Base-by-base conservation (phyloP, 2,329 filamentous ascomycete genomes). In the Aureobasidium musti region DNA sequence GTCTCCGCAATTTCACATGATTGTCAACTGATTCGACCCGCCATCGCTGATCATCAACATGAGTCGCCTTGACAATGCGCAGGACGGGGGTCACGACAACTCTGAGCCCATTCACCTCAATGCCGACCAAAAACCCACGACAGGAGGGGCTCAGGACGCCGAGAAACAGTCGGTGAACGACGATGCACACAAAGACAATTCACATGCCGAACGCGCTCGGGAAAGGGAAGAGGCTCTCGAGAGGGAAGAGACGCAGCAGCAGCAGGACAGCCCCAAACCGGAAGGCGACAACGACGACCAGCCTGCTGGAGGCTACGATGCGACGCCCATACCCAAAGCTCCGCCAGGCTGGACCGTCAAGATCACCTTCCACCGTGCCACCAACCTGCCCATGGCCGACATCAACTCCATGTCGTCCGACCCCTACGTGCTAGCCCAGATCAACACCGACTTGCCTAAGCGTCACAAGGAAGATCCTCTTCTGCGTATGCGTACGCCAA, bases 391-490 rank as follows among this genome's bases (percentile, higher is more conserved):
- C 1, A 86, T 91, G 53, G 91, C 90, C 66, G 94, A 98, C 77
- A 81, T 96, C 71, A 85, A 86, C 73, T 87, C 87, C 13, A 83
- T 89, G 39, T 90, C 91, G 2, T 91, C 92, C 2, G 94, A 98
- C 75, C 92, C 94, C 0, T 98, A 88, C 75, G 81, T 97, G 45
- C 79, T 86, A 17, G 91, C 91, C 39, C 90, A 91, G n/a, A 81
- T 97, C 67, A 87, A 83, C 39, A 88, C 90, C 1, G 80, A 83
- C 21, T 79, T 92, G n/a, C 87, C 87, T 0, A 88, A 86, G 71
- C 82, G 92, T 41, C 92, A 97, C 79, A 94, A 94, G 76, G 91
- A 96, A 74, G 92, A 97, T 73, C 90, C 92, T 0, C 83, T 87
- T 26, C 79, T 97, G 37, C 82, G 82, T 26, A 86, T 91, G 74